These are phyloP conservation scores for Calonectria hongkongensis DNA, from an alignment of 2,329 filamentous ascomycete species.

Conservation along the genomic window DNA sequence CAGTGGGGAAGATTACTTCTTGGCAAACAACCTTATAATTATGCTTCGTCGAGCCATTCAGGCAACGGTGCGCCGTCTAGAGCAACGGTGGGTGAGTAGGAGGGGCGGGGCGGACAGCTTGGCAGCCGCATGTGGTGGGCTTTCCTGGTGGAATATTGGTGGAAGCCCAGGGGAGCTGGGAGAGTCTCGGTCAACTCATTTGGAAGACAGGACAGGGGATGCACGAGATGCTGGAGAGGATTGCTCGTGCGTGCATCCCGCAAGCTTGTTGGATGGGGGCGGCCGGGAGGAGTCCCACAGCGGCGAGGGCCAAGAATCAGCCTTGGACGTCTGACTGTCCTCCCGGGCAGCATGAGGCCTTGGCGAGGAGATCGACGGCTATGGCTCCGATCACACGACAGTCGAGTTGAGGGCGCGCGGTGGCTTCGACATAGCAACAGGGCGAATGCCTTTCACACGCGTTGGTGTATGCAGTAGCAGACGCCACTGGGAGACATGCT, in stretches of 20 bases:
- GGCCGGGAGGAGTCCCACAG: background rate
- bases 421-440: background rate
- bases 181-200: slow-evolving; percentile 46
- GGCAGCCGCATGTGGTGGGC: slow-evolving; percentile 7
- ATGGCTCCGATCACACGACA: slow-evolving; percentile 14
- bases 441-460: background rate
- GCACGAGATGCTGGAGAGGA: background rate
- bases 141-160: slow-evolving; percentile 16
- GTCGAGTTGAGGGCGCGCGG: background rate
- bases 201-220: slow-evolving; percentile 25
- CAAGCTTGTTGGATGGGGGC: slow-evolving; percentile 34
- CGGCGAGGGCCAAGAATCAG: slow-evolving; percentile 3
- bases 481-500: background rate
- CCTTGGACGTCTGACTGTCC: background rate
- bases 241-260: slow-evolving; percentile 32
- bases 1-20: slow-evolving; percentile 41
- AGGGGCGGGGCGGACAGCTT: slow-evolving; percentile 15
- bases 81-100: background rate
- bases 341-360: background rate
- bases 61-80: background rate
- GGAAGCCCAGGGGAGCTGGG: background rate
- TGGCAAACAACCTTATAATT: slow-evolving; percentile 56
- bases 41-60: slow-evolving; percentile 48
- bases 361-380: slow-evolving; percentile 16
- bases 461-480: background rate